A percentile compares a stretch with the other conserved stretches of the same genome.
Evolutionary conservation across 768 basidiomycete species (phyloP).

Genomic region (Tulasnella sp.): DNA sequence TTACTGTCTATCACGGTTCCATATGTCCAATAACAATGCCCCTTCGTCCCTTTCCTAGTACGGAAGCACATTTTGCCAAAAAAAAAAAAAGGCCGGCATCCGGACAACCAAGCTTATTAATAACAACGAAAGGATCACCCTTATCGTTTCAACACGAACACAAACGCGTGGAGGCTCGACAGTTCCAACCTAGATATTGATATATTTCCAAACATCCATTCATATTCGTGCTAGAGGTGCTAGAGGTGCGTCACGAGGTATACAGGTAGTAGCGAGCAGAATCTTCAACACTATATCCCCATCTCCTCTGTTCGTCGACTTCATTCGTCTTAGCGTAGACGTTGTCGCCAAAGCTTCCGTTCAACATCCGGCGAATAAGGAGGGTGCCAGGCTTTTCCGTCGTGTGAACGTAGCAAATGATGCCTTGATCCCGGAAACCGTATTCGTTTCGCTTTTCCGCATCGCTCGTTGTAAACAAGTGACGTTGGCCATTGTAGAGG

Average conservation of each 20-base stretch:
- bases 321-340: not conserved
- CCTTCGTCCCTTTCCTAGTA: too few relatives aligned
- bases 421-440: not conserved
- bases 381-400: not conserved
- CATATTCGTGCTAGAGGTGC: too few relatives aligned
- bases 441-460: not conserved
- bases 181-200: too few relatives aligned
- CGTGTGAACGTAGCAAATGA: not conserved
- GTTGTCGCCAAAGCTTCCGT: not conserved
- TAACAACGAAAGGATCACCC: too few relatives aligned
- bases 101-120: too few relatives aligned
- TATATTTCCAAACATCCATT: too few relatives aligned
- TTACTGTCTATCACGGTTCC: too few relatives aligned
- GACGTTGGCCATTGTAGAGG: not conserved
- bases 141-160: too few relatives aligned
- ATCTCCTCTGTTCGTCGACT: not conserved
- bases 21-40: too few relatives aligned
- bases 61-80: too few relatives aligned
- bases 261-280: not conserved
- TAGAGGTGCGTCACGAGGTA: not conserved
- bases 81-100: too few relatives aligned
- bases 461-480: not conserved
- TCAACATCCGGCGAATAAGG: not conserved
- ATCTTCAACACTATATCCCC: not conserved
- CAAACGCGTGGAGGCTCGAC: too few relatives aligned